These are phyloP conservation scores for Diaporthe ampelina DNA, from an alignment of 2,329 filamentous ascomycete species.

Conservation along the genomic window DNA sequence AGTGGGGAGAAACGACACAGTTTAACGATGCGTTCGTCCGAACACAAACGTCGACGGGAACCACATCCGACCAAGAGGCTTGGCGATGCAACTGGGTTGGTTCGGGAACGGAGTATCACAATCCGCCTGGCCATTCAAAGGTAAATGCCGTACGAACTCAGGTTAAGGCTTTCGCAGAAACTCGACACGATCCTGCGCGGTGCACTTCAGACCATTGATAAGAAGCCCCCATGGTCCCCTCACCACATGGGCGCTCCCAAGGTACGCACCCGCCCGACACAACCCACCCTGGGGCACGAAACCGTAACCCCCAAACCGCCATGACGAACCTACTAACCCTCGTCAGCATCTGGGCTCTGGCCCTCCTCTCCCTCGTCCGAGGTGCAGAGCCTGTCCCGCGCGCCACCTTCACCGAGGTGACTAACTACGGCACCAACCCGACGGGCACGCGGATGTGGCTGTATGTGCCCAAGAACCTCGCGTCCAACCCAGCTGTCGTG, in stretches of 20 bases:
- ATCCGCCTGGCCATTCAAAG: slow-evolving; percentile 6
- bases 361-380: neutral
- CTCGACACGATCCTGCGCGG: no score
- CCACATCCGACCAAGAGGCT: slow-evolving; percentile 12
- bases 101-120: slow-evolving; percentile 13
- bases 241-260: neutral
- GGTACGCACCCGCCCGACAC: neutral
- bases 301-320: neutral
- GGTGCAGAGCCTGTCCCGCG: slow-evolving; percentile 17
- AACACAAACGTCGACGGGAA: neutral
- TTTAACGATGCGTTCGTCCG: neutral
- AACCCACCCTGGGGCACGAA: no score
- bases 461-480: slow-evolving; percentile 47
- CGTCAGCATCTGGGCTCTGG: slow-evolving; percentile 16
- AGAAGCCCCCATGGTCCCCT: neutral
- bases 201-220: neutral
- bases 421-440: slow-evolving; percentile 51
- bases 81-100: slow-evolving; percentile 20
- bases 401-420: slow-evolving; percentile 40
- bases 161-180: neutral
- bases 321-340: slow-evolving; percentile 22
- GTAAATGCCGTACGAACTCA: neutral
- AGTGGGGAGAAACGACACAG: neutral
- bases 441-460: slow-evolving; percentile 58
- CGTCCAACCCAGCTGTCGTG: slow-evolving; percentile 11